Conservation (phyloP, 768 basidiomycete genomes). For the Naganishia onofrii region DNA sequence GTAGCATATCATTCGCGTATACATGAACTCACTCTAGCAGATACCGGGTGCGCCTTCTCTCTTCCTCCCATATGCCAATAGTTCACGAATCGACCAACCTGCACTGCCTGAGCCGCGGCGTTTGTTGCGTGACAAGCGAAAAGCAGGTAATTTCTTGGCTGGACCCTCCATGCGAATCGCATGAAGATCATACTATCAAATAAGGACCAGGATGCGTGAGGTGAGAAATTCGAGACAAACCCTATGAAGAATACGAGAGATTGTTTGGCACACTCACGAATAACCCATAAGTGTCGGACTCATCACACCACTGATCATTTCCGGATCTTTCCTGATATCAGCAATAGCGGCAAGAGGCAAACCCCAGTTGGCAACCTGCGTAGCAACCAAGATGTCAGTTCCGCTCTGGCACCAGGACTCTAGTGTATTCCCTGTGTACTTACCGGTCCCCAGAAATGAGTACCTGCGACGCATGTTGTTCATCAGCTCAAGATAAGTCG, state of each 20-base stretch:
- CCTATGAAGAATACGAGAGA: too few relatives aligned
- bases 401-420: not conserved
- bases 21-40: constrained; percentile 26
- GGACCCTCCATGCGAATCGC: constrained; percentile 56
- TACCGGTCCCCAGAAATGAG: constrained; percentile 97
- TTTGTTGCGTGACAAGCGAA: constrained; percentile 94
- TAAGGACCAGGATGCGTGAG: not conserved
- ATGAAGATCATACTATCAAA: constrained; percentile 71
- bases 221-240: not conserved
- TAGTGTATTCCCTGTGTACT: not conserved
- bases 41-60: constrained; percentile 60
- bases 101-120: constrained; percentile 75
- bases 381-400: constrained; percentile 46
- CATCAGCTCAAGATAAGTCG: constrained; percentile 33
- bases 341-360: constrained; percentile 88
- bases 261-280: constrained; percentile 66
- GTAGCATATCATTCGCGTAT: not conserved
- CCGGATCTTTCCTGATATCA: constrained; percentile 88
- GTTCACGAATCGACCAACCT: constrained; percentile 79
- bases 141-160: constrained; percentile 87
- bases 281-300: constrained; percentile 83
- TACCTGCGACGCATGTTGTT: constrained; percentile 59
- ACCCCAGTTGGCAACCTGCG: constrained; percentile 91
- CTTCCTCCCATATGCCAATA: constrained; percentile 89
- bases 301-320: constrained; percentile 96